Conservation (phyloP, 345 rosid genomes). For the Salix exigua region DNA sequence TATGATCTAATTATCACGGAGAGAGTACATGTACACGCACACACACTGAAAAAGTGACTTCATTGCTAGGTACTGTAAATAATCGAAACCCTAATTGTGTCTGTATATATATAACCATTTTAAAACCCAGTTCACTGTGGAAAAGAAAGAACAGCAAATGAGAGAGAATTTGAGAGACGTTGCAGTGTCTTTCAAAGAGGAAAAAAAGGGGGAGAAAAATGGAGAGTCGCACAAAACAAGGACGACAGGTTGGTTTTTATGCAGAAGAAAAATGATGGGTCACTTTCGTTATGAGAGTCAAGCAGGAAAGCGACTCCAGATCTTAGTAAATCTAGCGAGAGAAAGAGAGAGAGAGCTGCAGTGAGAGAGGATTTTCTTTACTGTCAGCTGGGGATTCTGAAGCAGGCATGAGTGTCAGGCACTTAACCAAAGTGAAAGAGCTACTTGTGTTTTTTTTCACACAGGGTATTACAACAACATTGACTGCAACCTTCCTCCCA, state of each 20-base stretch:
- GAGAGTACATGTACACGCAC: neutral
- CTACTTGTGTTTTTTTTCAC: too few species aligned
- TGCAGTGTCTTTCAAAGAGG: too few species aligned
- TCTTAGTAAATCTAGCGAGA: slow-evolving; percentile 2
- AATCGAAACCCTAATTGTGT: neutral
- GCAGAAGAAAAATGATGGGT: neutral
- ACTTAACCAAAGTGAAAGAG: neutral
- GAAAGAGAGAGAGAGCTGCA: neutral
- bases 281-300: slow-evolving; percentile 5
- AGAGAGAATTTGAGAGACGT: neutral
- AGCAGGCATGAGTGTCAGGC: neutral
- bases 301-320: slow-evolving; percentile 5
- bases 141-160: neutral
- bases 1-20: neutral
- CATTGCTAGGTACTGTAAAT: neutral
- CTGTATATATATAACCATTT: neutral
- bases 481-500: neutral
- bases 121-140: neutral
- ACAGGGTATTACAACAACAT: too few species aligned
- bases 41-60: neutral
- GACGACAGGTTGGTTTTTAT: neutral
- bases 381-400: neutral
- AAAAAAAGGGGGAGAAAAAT: neutral
- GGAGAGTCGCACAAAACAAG: neutral
- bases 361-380: neutral